Evolutionary conservation across 305 asterid species (phyloP), one percentile per base, ranked within the genome.

Genomic region (Salvia sclarea): DNA sequence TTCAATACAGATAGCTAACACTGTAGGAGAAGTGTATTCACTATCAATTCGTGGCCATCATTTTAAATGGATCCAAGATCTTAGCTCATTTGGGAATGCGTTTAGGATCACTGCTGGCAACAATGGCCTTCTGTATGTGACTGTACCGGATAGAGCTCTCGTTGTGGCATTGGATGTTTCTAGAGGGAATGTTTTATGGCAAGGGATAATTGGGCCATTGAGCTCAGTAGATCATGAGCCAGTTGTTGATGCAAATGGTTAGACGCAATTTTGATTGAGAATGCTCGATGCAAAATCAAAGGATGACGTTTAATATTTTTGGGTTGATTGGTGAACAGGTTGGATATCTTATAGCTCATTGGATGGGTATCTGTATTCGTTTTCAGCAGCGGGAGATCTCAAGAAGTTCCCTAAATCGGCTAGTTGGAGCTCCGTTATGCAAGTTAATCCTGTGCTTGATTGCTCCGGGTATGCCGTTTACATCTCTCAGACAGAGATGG

Each of bases 271-370:
- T 28, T 6, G 38, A 30, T 33, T 33, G 49, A 12, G 18, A 43
- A 3, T 5, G 8, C 21, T 6, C 3, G 1, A 16, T 48, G 13
- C 28, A 18, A 17, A 38, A 17, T 47, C 24, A 16, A 16, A 38
- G 11, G 43, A 1, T 38, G 53, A 17, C 7, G 8, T 21, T 48
- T 8, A 48, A 48, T 7, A 17, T 18, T 8, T 47, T 17, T 48
- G 17, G 24, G 61, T 33, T 67, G 72, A n/a, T 52, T 68, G 70
- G 64, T 76, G 76, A 52, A 67, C 86, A 94, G 97, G 99, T 50
- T 94, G 98, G 99, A 79, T 94, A 83, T 89, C 95, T 30, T 75
- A 84, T 61, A 97, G 99, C 41, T 94, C 97, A 8, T 71, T 91
- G 83, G 97, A 94, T 47, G 96, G 99, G 20, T 85, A 62, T 74